Conservation (phyloP, 2,329 filamentous ascomycete species). For the Trichoderma breve region DNA sequence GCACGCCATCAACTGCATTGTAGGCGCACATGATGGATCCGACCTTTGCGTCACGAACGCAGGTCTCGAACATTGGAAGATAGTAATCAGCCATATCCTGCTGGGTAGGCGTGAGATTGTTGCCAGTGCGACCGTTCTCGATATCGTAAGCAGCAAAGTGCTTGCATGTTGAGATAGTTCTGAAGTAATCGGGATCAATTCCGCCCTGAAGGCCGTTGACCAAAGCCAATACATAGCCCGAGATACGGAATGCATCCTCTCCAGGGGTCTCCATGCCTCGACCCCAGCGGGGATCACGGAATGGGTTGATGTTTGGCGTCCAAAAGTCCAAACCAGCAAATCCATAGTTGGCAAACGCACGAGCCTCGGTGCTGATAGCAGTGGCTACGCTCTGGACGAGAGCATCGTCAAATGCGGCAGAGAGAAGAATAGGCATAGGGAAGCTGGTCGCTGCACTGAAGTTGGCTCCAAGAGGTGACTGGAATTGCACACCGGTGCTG, state of each 20-base stretch:
- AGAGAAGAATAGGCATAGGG: conserved; percentile 61
- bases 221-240: conserved; percentile 51
- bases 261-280: conserved; percentile 60
- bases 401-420: conserved; percentile 62
- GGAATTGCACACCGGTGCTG: conserved; percentile 47
- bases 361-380: conserved; percentile 58
- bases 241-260: conserved; percentile 52
- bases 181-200: conserved; percentile 21
- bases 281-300: conserved; percentile 62
- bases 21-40: conserved; percentile 62
- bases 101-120: conserved; percentile 54
- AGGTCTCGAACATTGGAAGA: conserved; percentile 62
- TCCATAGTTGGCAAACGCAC: conserved; percentile 63
- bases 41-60: conserved; percentile 56
- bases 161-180: conserved; percentile 57
- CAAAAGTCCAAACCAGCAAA: conserved; percentile 57
- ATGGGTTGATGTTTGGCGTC: conserved; percentile 68
- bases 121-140: conserved; percentile 51
- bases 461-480: conserved; percentile 27
- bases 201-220: conserved; percentile 51
- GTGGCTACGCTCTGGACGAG: conserved; percentile 56
- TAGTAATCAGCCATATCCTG: conserved; percentile 70
- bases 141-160: conserved; percentile 59
- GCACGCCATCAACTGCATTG: conserved; percentile 64
- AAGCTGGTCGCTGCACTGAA: conserved; percentile 64